Evolutionary conservation across 768 basidiomycete genomes (phyloP).

Genomic region (Galerina marginata): DNA sequence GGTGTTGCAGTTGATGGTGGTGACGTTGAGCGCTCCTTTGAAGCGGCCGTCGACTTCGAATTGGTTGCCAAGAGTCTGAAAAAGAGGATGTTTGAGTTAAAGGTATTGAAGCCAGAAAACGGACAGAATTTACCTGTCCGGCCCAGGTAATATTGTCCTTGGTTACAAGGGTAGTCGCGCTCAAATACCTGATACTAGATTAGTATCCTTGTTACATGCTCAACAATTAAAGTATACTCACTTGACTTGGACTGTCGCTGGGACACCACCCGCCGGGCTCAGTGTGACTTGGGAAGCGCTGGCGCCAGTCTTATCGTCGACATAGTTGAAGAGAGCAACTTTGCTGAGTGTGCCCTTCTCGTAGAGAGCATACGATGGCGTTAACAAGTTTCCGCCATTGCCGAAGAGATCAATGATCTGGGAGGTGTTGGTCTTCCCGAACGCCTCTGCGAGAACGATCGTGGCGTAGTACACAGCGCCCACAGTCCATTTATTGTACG

Average conservation of each 20-base stretch:
- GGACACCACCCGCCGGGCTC: conserved; percentile 51
- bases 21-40: conserved; percentile 56
- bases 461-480: conserved; percentile 78
- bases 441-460: conserved; percentile 69
- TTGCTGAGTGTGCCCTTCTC: conserved; percentile 67
- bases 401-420: conserved; percentile 71
- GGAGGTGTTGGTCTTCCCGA: conserved; percentile 68
- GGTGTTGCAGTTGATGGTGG: conserved; percentile 65
- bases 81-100: conserved; percentile 1
- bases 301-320: conserved; percentile 62
- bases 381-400: conserved; percentile 54
- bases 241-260: conserved; percentile 58
- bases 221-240: conserved; percentile 28
- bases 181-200: conserved; percentile 50
- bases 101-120: not conserved
- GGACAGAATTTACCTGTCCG: conserved; percentile 56
- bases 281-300: conserved; percentile 52
- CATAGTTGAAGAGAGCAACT: conserved; percentile 76
- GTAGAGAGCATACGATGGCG: conserved; percentile 77
- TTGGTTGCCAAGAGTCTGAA: conserved; percentile 62
- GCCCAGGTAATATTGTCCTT: conserved; percentile 80
- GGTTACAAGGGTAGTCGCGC: conserved; percentile 59
- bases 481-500: conserved; percentile 72
- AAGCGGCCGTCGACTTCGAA: conserved; percentile 75
- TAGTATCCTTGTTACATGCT: not conserved